phyloP scores from a whole-genome alignment of 768 basidiomycete genomes.

The Glaciozyma martinii region DNA sequence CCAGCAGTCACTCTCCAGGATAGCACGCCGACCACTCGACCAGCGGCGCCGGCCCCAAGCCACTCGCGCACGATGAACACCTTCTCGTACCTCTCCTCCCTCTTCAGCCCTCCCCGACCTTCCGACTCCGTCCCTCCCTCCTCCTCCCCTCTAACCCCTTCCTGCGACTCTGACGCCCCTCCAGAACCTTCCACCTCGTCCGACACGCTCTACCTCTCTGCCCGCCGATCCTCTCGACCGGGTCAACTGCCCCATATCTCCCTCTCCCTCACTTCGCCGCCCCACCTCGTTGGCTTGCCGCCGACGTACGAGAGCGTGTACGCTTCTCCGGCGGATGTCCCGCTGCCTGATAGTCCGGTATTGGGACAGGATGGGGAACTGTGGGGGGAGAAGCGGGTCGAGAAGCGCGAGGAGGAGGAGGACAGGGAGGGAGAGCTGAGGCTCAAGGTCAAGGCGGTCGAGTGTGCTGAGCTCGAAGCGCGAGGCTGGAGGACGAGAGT shows the following conservation, averaged over 20 bases:
- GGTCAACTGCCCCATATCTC: background rate
- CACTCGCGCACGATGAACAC: conserved; percentile 4
- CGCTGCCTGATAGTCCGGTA: background rate
- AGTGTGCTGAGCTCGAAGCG: background rate
- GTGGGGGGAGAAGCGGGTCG: background rate
- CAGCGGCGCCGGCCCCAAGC: no score
- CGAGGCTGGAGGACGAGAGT: background rate
- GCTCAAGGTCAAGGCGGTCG: background rate
- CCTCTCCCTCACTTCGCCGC: background rate
- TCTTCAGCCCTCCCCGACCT: background rate
- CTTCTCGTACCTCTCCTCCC: conserved; percentile 2
- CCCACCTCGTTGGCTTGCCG: background rate
- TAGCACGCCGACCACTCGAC: no score
- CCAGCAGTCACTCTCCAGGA: no score
- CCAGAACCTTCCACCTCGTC: background rate
- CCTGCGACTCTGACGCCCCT: background rate
- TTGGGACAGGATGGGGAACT: background rate
- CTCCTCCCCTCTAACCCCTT: background rate
- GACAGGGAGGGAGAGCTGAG: background rate
- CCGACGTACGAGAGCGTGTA: background rate
- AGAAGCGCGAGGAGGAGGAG: background rate
- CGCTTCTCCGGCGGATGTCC: background rate
- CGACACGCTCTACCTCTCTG: conserved; percentile 4
- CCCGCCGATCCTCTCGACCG: background rate
- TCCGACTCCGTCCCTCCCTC: background rate